These are phyloP conservation scores for Aspergillus avenaceus DNA, from an alignment of 495 filamentous ascomycete species.

Conservation along the genomic window DNA sequence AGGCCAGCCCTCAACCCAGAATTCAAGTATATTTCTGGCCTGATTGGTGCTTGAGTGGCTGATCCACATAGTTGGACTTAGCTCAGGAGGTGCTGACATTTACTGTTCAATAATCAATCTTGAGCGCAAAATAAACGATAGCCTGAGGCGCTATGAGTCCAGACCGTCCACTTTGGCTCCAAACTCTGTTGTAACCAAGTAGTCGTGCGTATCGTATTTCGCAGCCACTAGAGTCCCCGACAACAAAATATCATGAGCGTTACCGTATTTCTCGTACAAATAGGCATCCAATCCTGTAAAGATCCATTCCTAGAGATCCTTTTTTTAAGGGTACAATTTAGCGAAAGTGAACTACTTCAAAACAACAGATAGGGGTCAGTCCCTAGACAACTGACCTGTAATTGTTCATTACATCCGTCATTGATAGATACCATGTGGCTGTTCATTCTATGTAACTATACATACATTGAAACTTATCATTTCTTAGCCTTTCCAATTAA, in stretches of 20 bases:
- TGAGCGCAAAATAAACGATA: no score
- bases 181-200: not conserved
- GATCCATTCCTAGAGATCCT: no score
- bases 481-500: slow-evolving; percentile 1
- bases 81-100: not conserved
- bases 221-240: no score
- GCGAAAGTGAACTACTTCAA: no score
- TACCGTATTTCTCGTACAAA: no score
- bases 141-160: not conserved
- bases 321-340: no score
- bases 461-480: not conserved
- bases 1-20: no score
- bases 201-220: not conserved
- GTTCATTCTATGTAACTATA: slow-evolving; percentile 3
- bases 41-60: not conserved
- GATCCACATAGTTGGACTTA: not conserved
- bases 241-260: no score
- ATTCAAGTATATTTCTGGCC: no score
- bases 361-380: not conserved
- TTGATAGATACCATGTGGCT: not conserved
- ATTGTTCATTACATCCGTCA: not conserved
- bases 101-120: not conserved
- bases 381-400: not conserved
- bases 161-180: not conserved
- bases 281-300: no score